phyloP scores from a whole-genome alignment of 176 grass and related monocot genomes.

The barley (Hordeum vulgare) region MorexV3_pseudomolecules_assembly NC_058522.1:101264993-101265492 shows the following conservation, averaged over 20 bases:
- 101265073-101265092: constrained; percentile 46
- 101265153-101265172: constrained; percentile 25
- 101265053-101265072: constrained; percentile 34
- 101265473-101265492: neutral
- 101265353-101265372: constrained; percentile 88
- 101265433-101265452: constrained; percentile 27
- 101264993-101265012: constrained; percentile 51
- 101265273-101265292: constrained; percentile 67
- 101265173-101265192: constrained; percentile 60
- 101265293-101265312: constrained; percentile 51
- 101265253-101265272: constrained; percentile 75
- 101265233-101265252: constrained; percentile 55
- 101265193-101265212: constrained; percentile 71
- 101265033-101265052: constrained; percentile 73
- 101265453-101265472: constrained; percentile 6
- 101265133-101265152: constrained; percentile 64
- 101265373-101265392: constrained; percentile 68
- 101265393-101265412: constrained; percentile 74
- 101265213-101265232: neutral
- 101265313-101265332: constrained; percentile 48
- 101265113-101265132: constrained; percentile 77
- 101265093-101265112: constrained; percentile 87
- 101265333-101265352: constrained; percentile 30
- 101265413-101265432: constrained; percentile 54
- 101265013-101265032: constrained; percentile 79